phyloP scores from a whole-genome alignment of 2,329 filamentous ascomycete genomes.

The Diaporthe amygdali region DNA sequence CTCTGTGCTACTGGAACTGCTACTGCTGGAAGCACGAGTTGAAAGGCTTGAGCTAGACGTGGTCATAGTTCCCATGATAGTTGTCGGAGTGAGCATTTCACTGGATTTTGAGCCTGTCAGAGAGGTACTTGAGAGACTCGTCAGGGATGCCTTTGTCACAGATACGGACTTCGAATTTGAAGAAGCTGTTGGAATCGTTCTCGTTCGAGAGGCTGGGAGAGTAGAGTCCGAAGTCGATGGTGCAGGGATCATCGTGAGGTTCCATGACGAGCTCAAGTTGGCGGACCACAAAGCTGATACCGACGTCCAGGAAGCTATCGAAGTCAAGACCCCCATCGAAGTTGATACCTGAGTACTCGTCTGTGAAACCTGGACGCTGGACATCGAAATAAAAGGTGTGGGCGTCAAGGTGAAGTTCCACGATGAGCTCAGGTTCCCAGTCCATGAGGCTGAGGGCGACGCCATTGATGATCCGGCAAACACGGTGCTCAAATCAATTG shows the following conservation, averaged over 20 bases:
- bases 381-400: not conserved
- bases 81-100: too few species aligned
- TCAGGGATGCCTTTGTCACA: not conserved
- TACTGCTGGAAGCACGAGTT: not conserved
- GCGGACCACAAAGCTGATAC: not conserved
- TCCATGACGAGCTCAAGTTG: not conserved
- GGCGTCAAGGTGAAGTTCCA: not conserved
- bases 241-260: not conserved
- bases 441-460: not conserved
- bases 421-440: not conserved
- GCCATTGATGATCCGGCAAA: too few species aligned
- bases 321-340: not conserved
- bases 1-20: not conserved
- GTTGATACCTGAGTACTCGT: not conserved
- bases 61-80: not conserved
- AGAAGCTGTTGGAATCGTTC: not conserved
- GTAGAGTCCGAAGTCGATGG: not conserved
- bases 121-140: not conserved
- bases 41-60: not conserved
- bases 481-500: not conserved
- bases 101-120: too few species aligned
- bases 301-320: too few species aligned
- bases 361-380: not conserved
- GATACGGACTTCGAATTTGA: too few species aligned
- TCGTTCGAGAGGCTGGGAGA: not conserved